Percentiles rank a stretch among this genome's conserved stretches.
These are phyloP conservation scores for Pelargonium myrrhifolium DNA, from an alignment of 441 rosid genomes.

Conservation along the genomic window DNA sequence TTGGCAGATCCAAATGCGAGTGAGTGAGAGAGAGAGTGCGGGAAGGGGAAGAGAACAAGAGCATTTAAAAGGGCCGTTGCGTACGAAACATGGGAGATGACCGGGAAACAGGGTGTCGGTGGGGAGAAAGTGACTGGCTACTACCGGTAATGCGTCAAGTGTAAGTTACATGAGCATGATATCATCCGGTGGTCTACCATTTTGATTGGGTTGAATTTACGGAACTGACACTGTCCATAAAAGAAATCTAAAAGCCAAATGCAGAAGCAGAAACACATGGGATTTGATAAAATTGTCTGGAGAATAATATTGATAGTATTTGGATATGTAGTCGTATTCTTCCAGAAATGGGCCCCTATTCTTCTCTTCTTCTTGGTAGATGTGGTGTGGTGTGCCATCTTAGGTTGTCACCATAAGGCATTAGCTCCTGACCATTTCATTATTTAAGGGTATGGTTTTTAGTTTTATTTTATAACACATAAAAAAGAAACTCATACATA, in stretches of 20 bases:
- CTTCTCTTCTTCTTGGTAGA: not conserved
- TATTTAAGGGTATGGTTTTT: too few species aligned
- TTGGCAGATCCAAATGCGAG: not conserved
- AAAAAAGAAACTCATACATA: too few species aligned
- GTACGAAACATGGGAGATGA: constrained; percentile 12
- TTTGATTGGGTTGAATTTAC: constrained; percentile 8
- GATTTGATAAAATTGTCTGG: too few species aligned
- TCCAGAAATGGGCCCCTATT: too few species aligned
- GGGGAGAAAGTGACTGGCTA: constrained; percentile 23
- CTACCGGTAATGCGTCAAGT: constrained; percentile 22
- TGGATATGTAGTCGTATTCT: too few species aligned
- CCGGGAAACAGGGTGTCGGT: constrained; percentile 36
- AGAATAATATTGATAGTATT: too few species aligned
- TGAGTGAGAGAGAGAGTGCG: constrained; percentile 18
- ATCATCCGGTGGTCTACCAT: not conserved
- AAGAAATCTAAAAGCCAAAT: too few species aligned
- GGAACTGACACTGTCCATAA: constrained; percentile 3
- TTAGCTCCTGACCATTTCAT: too few species aligned
- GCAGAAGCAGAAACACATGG: too few species aligned
- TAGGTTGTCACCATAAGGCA: not conserved
- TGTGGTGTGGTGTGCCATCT: not conserved
- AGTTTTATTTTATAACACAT: too few species aligned
- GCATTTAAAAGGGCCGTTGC: constrained; percentile 17
- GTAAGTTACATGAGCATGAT: constrained; percentile 6
- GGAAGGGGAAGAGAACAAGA: constrained; percentile 13